Evolutionary conservation across 441 rosid genomes (phyloP), one percentile per base, ranked within the genome.

Genomic region (Aquilaria agallochum): DNA sequence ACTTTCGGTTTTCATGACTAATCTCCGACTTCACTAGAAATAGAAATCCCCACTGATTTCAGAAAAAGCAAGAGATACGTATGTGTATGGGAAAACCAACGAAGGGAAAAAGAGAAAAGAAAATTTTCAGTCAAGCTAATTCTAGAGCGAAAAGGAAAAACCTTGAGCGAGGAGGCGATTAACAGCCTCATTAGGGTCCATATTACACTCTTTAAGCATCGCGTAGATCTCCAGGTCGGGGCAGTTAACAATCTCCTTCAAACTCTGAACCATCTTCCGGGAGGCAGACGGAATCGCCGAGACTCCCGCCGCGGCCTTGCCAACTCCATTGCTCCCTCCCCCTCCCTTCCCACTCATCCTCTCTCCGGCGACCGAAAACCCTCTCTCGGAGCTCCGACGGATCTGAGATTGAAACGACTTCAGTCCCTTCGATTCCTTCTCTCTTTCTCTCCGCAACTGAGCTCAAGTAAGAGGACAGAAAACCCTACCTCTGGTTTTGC

Each of bases 101-200:
- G 2, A 20, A 5, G 33, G 4, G 9, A 8, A 13, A 34, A 0
- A 51, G 11, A 30, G 9, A 33, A 10, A 57, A 11, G 5, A 15
- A 31, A 27, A 9, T 10, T 50, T 10, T 20, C 2, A 51, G 33
- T 13, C 9, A 33, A n/a, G 9, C 34, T 13, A 15, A 31, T 49
- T 8, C 44, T 6, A 5, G 0, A 63, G 32, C 1, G 31, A 56
- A 59, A 36, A 15, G 15, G 10, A 3, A 20, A 58, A 54, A 85
- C 99, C 99, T 95, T 89, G 97, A 63, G 85, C 51, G 68, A 95
- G 96, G 68, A 91, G 96, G 74, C 99, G 96, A 79, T 77, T 88
- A 65, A 89, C 99, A 68, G 97, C 78, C 74, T 95, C 99, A 79
- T 95, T 87, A 65, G 99, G 99, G 92, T 95, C 99, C 99, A 95